Base-by-base conservation (phyloP, 257 asterid species). In the Plantago elongata region DNA sequence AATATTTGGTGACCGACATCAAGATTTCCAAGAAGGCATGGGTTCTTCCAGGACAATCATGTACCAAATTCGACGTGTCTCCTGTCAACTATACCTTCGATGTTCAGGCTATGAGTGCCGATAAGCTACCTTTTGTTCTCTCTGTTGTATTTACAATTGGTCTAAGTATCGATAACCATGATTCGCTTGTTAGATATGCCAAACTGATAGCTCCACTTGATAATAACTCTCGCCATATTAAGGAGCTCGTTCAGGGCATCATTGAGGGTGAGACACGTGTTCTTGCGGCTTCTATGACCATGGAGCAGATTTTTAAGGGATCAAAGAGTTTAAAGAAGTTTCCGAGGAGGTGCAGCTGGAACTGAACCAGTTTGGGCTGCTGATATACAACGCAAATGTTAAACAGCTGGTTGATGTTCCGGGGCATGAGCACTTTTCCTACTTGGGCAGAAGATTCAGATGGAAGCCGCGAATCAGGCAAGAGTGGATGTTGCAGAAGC, bases 51-150 rank as follows among this genome's bases (percentile, higher is more conserved):
- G 90, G 88, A 0, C 95, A 86, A 11, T 65, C 77, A 11, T 77
- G 58, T 69, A 27, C 74, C 17, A 22, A 34, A 5, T 79, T 76
- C 45, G 85, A 86, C 63, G 61, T 86, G 37, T 77, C 90, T 7
- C 95, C 0, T 22, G 95, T 83, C 9, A 85, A 85, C 54, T 83
- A 85, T 82, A 83, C 94, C 22, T 85, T 85, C 61, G 80, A 86
- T 55, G 95, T 86, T 15, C 89, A 86, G 22, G 95, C 95, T 61
- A 86, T 83, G 91, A 83, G 89, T 61, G 86, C 88, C n/a, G 90
- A 86, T 59, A 86, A 86, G 72, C 88, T 83, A 29, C 90, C 95
- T 17, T 83, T 86, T 43, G 17, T 83, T 45, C 86, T 86, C 58
- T 90, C 88, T 0, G 90, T 88, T 5, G 95, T 86, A 16, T 86